These are phyloP conservation scores for Dioszegia crocea DNA, from an alignment of 768 basidiomycete genomes.

Conservation along the genomic window DNA sequence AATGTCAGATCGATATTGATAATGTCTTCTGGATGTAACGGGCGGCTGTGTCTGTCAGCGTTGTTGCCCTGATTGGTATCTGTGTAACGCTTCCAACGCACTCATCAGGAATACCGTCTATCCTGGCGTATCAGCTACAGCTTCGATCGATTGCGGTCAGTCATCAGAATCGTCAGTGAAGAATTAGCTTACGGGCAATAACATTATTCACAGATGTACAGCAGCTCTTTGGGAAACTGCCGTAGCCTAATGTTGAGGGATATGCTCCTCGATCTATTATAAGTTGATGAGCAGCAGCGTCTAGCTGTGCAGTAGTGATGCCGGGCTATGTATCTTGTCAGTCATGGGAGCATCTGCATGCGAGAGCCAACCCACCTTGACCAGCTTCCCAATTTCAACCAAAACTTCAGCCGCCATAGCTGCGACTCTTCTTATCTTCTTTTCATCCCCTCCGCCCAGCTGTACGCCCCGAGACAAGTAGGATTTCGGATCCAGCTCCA, in stretches of 20 bases:
- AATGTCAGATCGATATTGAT: conserved; percentile 85
- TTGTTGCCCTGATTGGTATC: too few species aligned
- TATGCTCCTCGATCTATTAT: conserved; percentile 69
- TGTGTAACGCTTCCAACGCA: too few species aligned
- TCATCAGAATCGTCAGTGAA: too few species aligned
- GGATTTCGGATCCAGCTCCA: conserved; percentile 25
- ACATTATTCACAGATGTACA: conserved; percentile 88
- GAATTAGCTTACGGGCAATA: conserved; percentile 55
- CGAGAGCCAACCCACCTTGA: conserved; percentile 22
- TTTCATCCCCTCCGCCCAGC: conserved; percentile 59
- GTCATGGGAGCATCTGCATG: neutral
- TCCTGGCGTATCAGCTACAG: conserved; percentile 14
- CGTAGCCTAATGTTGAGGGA: conserved; percentile 77
- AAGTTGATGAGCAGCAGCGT: conserved; percentile 66
- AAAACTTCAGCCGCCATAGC: conserved; percentile 60
- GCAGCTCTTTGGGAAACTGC: conserved; percentile 69
- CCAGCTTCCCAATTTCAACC: conserved; percentile 60
- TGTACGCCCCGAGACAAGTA: conserved; percentile 49
- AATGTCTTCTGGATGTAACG: conserved; percentile 75
- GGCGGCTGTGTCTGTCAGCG: too few species aligned
- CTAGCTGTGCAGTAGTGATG: conserved; percentile 68
- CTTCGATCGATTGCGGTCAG: neutral
- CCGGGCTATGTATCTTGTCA: conserved; percentile 43
- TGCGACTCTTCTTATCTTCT: conserved; percentile 57
- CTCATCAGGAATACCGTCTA: conserved; percentile 85